Evolutionary conservation across 106 monocot species (phyloP).

Genomic region (Allium fistulosum): DNA sequence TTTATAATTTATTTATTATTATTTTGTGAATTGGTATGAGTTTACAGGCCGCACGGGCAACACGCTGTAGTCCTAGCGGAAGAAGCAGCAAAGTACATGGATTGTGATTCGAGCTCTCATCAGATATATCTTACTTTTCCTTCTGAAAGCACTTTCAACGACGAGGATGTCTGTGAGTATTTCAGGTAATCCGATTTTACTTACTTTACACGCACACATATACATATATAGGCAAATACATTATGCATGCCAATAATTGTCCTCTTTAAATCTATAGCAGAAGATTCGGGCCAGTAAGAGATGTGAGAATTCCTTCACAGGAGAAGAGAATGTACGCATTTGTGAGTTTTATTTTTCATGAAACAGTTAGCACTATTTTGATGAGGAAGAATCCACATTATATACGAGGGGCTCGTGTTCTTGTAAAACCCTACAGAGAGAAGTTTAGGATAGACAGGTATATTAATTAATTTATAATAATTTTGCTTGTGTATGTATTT

Average conservation of each 20-base stretch:
- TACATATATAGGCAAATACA: neutral
- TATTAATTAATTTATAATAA: neutral
- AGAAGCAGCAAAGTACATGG: slow-evolving; percentile 46
- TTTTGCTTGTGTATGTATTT: neutral
- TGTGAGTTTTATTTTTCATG: slow-evolving; percentile 66
- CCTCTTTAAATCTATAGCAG: slow-evolving; percentile 12
- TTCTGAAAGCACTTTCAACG: slow-evolving; percentile 69
- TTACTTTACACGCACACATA: too few relatives aligned
- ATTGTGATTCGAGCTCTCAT: slow-evolving; percentile 32
- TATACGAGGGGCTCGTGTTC: slow-evolving; percentile 61
- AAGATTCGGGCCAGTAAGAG: slow-evolving; percentile 65
- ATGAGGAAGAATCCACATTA: slow-evolving; percentile 59
- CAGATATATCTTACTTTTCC: slow-evolving; percentile 96
- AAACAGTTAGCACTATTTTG: slow-evolving; percentile 63
- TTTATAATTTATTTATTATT: too few relatives aligned
- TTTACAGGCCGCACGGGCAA: slow-evolving; percentile 72
- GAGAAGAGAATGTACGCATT: slow-evolving; percentile 93
- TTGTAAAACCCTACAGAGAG: slow-evolving; percentile 83
- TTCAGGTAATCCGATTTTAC: slow-evolving; percentile 47
- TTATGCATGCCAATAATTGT: neutral
- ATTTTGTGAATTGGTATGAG: too few relatives aligned
- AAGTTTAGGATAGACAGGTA: slow-evolving; percentile 63
- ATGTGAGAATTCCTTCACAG: slow-evolving; percentile 78
- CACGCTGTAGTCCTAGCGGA: slow-evolving; percentile 58
- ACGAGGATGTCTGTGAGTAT: slow-evolving; percentile 73